Conservation (phyloP, 257 asterid species). For the Striga asiatica region DNA sequence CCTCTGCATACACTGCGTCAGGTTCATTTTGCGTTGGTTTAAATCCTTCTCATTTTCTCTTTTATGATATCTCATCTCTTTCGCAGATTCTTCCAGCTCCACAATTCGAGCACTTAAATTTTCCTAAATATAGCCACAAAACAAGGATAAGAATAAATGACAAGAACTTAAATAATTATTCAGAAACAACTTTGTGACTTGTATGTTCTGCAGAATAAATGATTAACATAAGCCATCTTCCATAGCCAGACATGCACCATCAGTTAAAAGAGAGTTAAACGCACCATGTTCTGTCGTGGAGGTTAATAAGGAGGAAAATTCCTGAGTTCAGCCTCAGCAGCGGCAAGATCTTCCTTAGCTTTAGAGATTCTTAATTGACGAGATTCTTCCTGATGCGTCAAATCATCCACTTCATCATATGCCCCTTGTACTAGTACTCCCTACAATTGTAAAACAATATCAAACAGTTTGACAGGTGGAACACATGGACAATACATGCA, state of each 20-base stretch:
- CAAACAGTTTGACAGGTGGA: constrained; percentile 4
- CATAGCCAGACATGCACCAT: constrained; percentile 10
- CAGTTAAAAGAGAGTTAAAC: constrained; percentile 23
- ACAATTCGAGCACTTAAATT: constrained; percentile 38
- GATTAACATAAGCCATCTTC: neutral
- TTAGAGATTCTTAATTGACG: constrained; percentile 57
- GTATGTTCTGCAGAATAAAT: neutral
- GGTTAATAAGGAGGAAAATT: constrained; percentile 55
- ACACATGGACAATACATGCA: constrained; percentile 4
- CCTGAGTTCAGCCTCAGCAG: constrained; percentile 63
- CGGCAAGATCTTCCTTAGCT: constrained; percentile 59
- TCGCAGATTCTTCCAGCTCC: constrained; percentile 63
- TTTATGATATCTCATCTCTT: constrained; percentile 47
- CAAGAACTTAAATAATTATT: constrained; percentile 9
- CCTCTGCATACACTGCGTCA: constrained; percentile 49
- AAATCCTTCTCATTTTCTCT: constrained; percentile 45
- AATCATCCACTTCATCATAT: constrained; percentile 64
- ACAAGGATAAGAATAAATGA: constrained; percentile 14
- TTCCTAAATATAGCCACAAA: constrained; percentile 40
- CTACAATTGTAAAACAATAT: constrained; percentile 25
- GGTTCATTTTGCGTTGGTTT: constrained; percentile 23
- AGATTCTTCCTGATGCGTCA: constrained; percentile 67
- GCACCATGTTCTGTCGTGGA: constrained; percentile 60
- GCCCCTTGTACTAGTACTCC: constrained; percentile 49
- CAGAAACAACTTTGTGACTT: neutral